Percentiles rank a stretch among this genome's conserved stretches.
Conservation (phyloP, 208 protist genomes). For the Trypanosoma platydactyli region DNA sequence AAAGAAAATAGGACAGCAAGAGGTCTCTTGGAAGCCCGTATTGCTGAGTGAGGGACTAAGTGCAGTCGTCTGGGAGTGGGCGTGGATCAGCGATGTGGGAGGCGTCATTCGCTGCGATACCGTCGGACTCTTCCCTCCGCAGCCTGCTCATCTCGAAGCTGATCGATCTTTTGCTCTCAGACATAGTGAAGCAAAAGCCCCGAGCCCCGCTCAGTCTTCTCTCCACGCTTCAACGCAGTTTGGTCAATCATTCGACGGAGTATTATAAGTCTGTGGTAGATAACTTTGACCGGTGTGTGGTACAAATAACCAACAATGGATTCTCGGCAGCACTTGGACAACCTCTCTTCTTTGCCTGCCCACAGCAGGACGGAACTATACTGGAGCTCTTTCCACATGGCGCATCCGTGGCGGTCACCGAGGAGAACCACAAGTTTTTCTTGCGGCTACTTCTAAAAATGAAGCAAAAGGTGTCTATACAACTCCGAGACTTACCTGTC, state of each 20-base stretch:
- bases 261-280: constrained; percentile 15
- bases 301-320: constrained; percentile 15
- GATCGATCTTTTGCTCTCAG: not conserved
- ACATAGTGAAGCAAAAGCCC: not conserved
- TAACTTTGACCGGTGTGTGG: constrained; percentile 23
- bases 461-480: constrained; percentile 25
- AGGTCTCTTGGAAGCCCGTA: no score
- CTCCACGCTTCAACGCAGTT: not conserved
- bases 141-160: constrained; percentile 7
- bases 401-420: constrained; percentile 43
- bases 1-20: no score
- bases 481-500: constrained; percentile 22
- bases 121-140: not conserved
- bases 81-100: not conserved
- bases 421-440: constrained; percentile 55
- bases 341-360: constrained; percentile 48
- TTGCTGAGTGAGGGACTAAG: not conserved
- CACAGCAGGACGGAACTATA: constrained; percentile 42
- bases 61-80: not conserved
- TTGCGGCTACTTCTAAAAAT: constrained; percentile 28
- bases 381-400: constrained; percentile 64
- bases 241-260: constrained; percentile 1
- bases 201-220: constrained; percentile 7
- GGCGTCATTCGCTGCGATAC: not conserved
- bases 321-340: constrained; percentile 11